Evolutionary conservation across 2,329 filamentous ascomycete species (phyloP).

Genomic region (Sclerotinia minor): DNA sequence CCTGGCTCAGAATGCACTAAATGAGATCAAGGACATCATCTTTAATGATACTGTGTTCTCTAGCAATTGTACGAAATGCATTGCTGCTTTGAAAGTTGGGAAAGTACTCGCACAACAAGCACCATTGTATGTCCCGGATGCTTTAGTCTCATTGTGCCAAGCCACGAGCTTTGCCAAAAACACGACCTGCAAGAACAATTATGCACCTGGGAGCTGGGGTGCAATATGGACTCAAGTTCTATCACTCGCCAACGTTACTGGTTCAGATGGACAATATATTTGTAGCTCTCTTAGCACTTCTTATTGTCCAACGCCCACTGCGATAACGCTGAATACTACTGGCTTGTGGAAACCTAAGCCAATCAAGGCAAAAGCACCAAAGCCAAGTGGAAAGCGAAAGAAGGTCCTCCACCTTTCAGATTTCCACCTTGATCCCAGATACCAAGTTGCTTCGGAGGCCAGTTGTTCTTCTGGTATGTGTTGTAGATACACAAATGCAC

Average conservation of each 20-base stretch:
- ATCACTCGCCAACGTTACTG: conserved; percentile 52
- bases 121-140: conserved; percentile 50
- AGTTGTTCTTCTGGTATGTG: conserved; percentile 54
- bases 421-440: conserved; percentile 56
- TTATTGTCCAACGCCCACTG: conserved; percentile 51
- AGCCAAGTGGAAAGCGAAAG: conserved; percentile 53
- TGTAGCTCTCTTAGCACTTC: conserved; percentile 51
- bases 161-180: conserved; percentile 49
- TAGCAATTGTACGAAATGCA: conserved; percentile 54
- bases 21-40: conserved; percentile 50
- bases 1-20: conserved; percentile 47
- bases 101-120: conserved; percentile 52
- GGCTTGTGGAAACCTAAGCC: conserved; percentile 56
- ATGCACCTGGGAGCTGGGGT: conserved; percentile 50
- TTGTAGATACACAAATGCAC: conserved; percentile 49
- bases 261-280: conserved; percentile 57
- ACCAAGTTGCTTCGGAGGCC: conserved; percentile 53
- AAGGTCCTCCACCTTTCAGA: conserved; percentile 59
- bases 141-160: conserved; percentile 54
- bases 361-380: conserved; percentile 45
- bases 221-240: conserved; percentile 59
- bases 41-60: conserved; percentile 40
- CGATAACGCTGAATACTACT: conserved; percentile 48
- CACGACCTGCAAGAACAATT: conserved; percentile 50
- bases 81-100: conserved; percentile 51